Evolutionary conservation across 352 stramenopile genomes (phyloP), one percentile per base, ranked within the genome.

Genomic region (Pythium volutum): DNA sequence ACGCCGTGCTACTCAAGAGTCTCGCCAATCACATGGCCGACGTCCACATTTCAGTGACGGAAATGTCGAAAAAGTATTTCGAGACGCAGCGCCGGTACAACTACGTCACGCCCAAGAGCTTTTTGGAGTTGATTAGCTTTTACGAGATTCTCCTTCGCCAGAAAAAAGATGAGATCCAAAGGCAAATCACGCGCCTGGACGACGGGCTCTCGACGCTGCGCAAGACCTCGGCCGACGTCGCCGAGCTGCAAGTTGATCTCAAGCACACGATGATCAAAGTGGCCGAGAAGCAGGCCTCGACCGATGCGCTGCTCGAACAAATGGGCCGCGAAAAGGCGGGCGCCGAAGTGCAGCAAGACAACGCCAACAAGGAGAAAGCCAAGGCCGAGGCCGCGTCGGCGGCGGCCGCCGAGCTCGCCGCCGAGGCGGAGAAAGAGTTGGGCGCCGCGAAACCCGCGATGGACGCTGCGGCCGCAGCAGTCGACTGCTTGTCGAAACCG

Each of bases 51-150:
- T 97, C 89, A 10, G 97, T 99, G 43, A 98, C 89, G 2, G 90
- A 98, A 58, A 97, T 97, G 79, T 98, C 89, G 33, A 90, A 94
- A 54, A 85, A 88, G 64, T 99, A 98, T 80, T 90, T 97, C 59
- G 88, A 98, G 62, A 97, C 90, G 8, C 93, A 98, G 67, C 79
- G 95, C 0, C 84, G 97, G 9, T 98, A 98, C 89, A 99, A 99
- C 72, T 99, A 99, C 71, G 96, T 98, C 52, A 99, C 97, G 41
- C 97, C 97, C 8, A 99, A 99, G 79, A 98, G 89, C 65, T 99
- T 98, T 77, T 79, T 99, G 23, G 96, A 99, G 75, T 77, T 99
- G 14, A 99, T 99, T 47, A 89, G 79, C 33, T 98, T 99, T 63
- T 99, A 99, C 83, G 97, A 98, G 71, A 97, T 98, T 63, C 64